These are phyloP conservation scores for Lactarius trivialis DNA, from an alignment of 768 basidiomycete species.

Conservation along the genomic window DNA sequence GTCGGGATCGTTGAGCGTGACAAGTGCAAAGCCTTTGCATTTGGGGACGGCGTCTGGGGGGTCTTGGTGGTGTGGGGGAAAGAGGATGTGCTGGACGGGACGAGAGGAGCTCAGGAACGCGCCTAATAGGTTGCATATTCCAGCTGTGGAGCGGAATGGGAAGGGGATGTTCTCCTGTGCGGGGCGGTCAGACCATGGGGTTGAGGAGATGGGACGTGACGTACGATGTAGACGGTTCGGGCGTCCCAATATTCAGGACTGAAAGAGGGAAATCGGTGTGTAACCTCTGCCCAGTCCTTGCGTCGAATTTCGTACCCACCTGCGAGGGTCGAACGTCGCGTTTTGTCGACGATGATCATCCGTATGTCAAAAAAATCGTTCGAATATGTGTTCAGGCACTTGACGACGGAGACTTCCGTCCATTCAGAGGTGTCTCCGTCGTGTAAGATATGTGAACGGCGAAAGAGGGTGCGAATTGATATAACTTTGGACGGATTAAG, in stretches of 20 bases:
- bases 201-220: conserved; percentile 23
- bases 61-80: conserved; percentile 63
- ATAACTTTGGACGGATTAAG: not conserved
- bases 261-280: conserved; percentile 27
- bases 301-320: conserved; percentile 65
- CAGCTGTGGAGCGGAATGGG: conserved; percentile 44
- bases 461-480: conserved; percentile 42
- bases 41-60: conserved; percentile 45
- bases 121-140: conserved; percentile 36
- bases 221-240: conserved; percentile 61
- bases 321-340: conserved; percentile 18
- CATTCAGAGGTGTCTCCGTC: conserved; percentile 19
- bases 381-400: conserved; percentile 49
- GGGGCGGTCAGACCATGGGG: not conserved
- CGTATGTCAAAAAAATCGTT: conserved; percentile 49
- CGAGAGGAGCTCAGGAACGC: conserved; percentile 20
- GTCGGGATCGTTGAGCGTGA: conserved; percentile 42
- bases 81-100: conserved; percentile 45
- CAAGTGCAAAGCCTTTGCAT: conserved; percentile 72
- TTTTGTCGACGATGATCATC: conserved; percentile 44
- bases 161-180: conserved; percentile 67
- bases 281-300: conserved; percentile 36
- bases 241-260: conserved; percentile 52
- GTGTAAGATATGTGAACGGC: conserved; percentile 31
- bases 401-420: conserved; percentile 46